A percentile compares a stretch with the other conserved stretches of the same genome.
These are phyloP conservation scores for Penicillium sp. DNA, from an alignment of 2,329 filamentous ascomycete genomes.

Conservation along the genomic window DNA sequence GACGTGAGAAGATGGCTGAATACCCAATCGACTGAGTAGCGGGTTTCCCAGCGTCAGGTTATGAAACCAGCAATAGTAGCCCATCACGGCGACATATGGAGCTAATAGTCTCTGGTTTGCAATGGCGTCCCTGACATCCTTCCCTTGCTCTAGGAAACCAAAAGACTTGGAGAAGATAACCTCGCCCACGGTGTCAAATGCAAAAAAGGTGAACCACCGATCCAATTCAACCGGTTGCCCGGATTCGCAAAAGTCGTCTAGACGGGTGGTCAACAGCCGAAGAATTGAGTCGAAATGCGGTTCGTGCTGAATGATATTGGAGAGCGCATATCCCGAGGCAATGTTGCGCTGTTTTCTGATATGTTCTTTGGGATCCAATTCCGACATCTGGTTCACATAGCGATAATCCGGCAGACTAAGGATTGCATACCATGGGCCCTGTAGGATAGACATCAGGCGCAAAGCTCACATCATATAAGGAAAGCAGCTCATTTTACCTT, in stretches of 20 bases:
- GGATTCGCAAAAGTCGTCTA: slow-evolving; percentile 26
- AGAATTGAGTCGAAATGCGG: slow-evolving; percentile 32
- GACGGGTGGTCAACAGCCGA: slow-evolving; percentile 23
- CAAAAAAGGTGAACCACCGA: slow-evolving; percentile 42
- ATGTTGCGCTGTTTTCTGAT: slow-evolving; percentile 35
- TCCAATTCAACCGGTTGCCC: slow-evolving; percentile 36
- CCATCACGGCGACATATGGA: slow-evolving; percentile 34
- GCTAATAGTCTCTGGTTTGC: slow-evolving; percentile 31
- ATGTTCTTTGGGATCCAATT: slow-evolving; percentile 37
- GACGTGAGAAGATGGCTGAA: slow-evolving; percentile 39
- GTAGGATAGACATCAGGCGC: slow-evolving; percentile 19
- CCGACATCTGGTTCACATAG: slow-evolving; percentile 43
- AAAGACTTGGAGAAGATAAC: slow-evolving; percentile 38
- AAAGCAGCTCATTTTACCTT: slow-evolving; percentile 11
- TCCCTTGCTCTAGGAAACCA: slow-evolving; percentile 33
- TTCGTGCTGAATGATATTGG: slow-evolving; percentile 33
- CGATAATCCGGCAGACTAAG: slow-evolving; percentile 42
- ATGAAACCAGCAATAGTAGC: slow-evolving; percentile 37
- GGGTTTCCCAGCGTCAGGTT: slow-evolving; percentile 39
- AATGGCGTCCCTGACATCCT: slow-evolving; percentile 38
- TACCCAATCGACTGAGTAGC: slow-evolving; percentile 34
- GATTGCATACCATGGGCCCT: slow-evolving; percentile 39
- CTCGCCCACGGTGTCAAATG: slow-evolving; percentile 39
- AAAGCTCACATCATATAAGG: neutral
- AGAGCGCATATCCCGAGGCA: slow-evolving; percentile 28